Evolutionary conservation across 305 asterid species (phyloP).

Genomic region (Petunia hybrid): DNA sequence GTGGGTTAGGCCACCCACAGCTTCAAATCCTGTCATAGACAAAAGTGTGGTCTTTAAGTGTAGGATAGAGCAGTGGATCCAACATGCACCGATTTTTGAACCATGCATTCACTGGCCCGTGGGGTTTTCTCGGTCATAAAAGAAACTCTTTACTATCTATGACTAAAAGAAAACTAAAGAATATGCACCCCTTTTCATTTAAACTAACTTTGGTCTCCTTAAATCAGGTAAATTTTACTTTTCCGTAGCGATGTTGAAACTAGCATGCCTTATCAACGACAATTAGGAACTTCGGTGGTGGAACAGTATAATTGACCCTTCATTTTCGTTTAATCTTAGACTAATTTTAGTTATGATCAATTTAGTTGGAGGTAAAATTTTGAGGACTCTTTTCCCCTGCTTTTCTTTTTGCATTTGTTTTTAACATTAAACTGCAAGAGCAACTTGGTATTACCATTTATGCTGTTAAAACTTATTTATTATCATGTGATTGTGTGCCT

Average conservation of each 20-base stretch:
- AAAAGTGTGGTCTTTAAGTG: no score
- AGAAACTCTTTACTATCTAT: background rate
- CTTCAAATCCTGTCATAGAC: no score
- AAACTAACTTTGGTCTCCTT: background rate
- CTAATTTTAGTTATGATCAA: background rate
- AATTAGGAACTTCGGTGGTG: background rate
- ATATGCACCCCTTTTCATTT: background rate
- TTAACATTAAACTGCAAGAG: background rate
- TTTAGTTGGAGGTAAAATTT: conserved; percentile 3
- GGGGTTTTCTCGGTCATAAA: no score
- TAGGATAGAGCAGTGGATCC: no score
- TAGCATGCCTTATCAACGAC: background rate
- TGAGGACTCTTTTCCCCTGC: background rate
- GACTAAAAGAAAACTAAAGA: background rate
- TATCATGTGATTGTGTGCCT: conserved; percentile 37
- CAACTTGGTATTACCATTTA: conserved; percentile 16
- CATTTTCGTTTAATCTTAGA: conserved; percentile 1
- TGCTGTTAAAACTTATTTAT: conserved; percentile 30
- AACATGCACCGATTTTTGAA: no score
- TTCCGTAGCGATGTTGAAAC: background rate
- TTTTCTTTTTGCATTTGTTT: conserved; percentile 26
- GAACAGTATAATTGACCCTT: background rate
- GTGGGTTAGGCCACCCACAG: no score
- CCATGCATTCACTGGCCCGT: no score
- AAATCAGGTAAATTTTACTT: background rate